Evolutionary conservation across 164 flowering plant species (phyloP).

Genomic region (grape (Vitis vinifera)): ASM3070453v1 NC_081817.1:15421001-15421500

Average conservation of each 20-base stretch:
- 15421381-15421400: conserved; percentile 52
- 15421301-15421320: conserved; percentile 64
- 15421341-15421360: conserved; percentile 63
- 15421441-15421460: conserved; percentile 68
- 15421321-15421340: conserved; percentile 65
- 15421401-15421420: conserved; percentile 55
- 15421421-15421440: conserved; percentile 51
- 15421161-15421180: not conserved
- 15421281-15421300: conserved; percentile 61
- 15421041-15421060: too few relatives aligned
- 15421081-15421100: too few relatives aligned
- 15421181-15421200: not conserved
- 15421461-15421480: conserved; percentile 16
- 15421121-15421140: too few relatives aligned
- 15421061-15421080: too few relatives aligned
- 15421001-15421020: too few relatives aligned
- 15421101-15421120: too few relatives aligned
- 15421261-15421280: conserved; percentile 65
- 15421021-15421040: too few relatives aligned
- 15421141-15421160: not conserved
- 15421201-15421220: not conserved
- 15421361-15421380: conserved; percentile 49
- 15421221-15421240: not conserved
- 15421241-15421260: conserved; percentile 37
- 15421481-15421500: not conserved